phyloP scores from a whole-genome alignment of 2,329 filamentous ascomycete species.

The Colletotrichum liriopes region DNA sequence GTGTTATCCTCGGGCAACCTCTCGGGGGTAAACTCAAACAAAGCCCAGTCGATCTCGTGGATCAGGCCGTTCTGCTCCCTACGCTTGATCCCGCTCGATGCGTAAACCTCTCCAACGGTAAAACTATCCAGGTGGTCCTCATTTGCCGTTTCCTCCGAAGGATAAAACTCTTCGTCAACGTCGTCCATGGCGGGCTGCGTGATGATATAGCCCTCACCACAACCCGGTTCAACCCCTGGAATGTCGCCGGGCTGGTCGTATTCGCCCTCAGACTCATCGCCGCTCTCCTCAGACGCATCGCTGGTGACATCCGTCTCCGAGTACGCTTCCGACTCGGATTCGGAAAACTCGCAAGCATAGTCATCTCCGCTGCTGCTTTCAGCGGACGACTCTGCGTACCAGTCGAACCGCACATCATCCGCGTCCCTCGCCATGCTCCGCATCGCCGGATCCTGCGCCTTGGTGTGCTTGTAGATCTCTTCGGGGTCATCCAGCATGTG shows the following conservation, averaged over 20 bases:
- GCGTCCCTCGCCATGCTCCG: slow-evolving; percentile 59
- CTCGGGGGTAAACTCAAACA: slow-evolving; percentile 84
- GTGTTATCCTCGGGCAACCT: slow-evolving; percentile 81
- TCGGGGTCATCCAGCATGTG: slow-evolving; percentile 90
- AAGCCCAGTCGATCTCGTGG: slow-evolving; percentile 96
- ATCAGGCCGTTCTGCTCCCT: slow-evolving; percentile 79
- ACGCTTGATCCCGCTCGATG: slow-evolving; percentile 89
- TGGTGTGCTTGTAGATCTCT: slow-evolving; percentile 45
- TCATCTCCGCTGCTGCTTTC: slow-evolving; percentile 67
- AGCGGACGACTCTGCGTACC: slow-evolving; percentile 59
- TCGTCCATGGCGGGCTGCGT: slow-evolving; percentile 95
- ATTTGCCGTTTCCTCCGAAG: slow-evolving; percentile 78
- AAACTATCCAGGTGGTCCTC: slow-evolving; percentile 89
- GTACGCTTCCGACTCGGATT: slow-evolving; percentile 70
- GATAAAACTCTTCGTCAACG: slow-evolving; percentile 86
- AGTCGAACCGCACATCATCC: slow-evolving; percentile 55
- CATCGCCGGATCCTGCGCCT: slow-evolving; percentile 44
- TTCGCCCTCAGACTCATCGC: slow-evolving; percentile 69
- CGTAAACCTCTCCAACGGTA: slow-evolving; percentile 86
- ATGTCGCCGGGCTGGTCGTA: slow-evolving; percentile 81
- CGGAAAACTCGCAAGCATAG: slow-evolving; percentile 74
- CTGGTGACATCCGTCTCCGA: slow-evolving; percentile 69
- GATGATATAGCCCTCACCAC: slow-evolving; percentile 83
- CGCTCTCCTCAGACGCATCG: slow-evolving; percentile 63
- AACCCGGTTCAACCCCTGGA: slow-evolving; percentile 81